Evolutionary conservation across 768 basidiomycete genomes (phyloP), one percentile per base, ranked within the genome.

Genomic region (Dacryopinax primogenitus): DNA sequence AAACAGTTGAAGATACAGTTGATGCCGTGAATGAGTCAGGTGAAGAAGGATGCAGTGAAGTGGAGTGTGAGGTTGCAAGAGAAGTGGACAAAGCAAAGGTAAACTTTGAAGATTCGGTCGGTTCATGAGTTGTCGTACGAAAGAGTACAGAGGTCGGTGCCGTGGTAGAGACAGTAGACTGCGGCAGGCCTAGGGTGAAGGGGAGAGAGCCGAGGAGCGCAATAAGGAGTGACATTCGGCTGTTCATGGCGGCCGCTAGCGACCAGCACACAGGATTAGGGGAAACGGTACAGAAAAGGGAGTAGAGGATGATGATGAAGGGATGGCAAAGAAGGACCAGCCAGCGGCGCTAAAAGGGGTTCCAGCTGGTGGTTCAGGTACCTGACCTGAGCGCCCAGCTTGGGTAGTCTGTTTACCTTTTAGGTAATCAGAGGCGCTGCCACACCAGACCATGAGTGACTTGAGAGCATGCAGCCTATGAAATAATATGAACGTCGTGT

Each of bases 221-320:
- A 58, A 58, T 28, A 58, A 58, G 51, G 51, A 58, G 26, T 58
- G 51, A 58, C 51, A 58, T 58, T 58, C 51, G 51, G 51, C 51
- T 58, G 51, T 15, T 58, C 51, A 58, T 58, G 51, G 51, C 51
- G 51, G 51, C 32, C 51, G 41, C 18, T 30, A 30, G 32, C 26
- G 51, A 58, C 51, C 51, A 58, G 51, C 51, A 58, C 51, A 30
- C 51, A 58, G 51, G 26, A 58, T 58, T 58, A 58, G 30, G 4
- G 51, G 18, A 30, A 28, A 47, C 23, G 9, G 51, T 2, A 28
- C 18, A 44, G 41, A 18, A 6, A 18, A 18, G 41, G 23, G 41
- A 18, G 41, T 23, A 58, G 6, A 6, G 51, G 51, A 4, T 30
- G 51, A 26, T 23, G n/a, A 3, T 23, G 30, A 30, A 32, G 51